These are phyloP conservation scores for Hemileia vastatrix DNA, from an alignment of 1,284 basidiomycete genomes.

Conservation along the genomic window DNA sequence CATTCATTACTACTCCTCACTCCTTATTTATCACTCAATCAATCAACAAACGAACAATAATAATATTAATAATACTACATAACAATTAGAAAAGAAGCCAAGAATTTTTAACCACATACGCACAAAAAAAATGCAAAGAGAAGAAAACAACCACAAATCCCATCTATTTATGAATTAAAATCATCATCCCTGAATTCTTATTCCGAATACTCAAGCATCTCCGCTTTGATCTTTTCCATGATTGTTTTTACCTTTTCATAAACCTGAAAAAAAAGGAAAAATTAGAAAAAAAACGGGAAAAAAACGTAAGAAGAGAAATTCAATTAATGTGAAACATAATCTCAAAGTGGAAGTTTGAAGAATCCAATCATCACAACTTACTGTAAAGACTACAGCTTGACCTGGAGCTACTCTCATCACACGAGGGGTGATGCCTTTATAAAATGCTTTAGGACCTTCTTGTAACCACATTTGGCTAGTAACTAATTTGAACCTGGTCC, in stretches of 20 bases:
- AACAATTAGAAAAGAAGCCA: no score
- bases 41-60: no score
- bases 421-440: constrained; percentile 89
- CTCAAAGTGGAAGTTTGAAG: background rate
- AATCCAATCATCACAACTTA: constrained; percentile 32
- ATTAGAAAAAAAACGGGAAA: background rate
- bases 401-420: constrained; percentile 94
- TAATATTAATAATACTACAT: no score
- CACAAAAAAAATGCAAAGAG: no score
- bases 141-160: no score
- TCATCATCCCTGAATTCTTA: no score
- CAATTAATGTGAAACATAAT: no score
- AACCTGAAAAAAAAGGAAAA: background rate
- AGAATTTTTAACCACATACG: no score
- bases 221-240: constrained; percentile 21
- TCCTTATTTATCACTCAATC: no score
- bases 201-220: constrained; percentile 11
- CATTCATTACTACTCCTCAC: no score
- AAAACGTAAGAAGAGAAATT: background rate
- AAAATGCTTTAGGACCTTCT: constrained; percentile 83
- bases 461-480: constrained; percentile 83
- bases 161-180: no score
- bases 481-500: constrained; percentile 63
- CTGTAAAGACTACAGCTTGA: constrained; percentile 52
- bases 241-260: constrained; percentile 22